Conservation (phyloP, 345 rosid genomes). For the Brassica rapa region DNA sequence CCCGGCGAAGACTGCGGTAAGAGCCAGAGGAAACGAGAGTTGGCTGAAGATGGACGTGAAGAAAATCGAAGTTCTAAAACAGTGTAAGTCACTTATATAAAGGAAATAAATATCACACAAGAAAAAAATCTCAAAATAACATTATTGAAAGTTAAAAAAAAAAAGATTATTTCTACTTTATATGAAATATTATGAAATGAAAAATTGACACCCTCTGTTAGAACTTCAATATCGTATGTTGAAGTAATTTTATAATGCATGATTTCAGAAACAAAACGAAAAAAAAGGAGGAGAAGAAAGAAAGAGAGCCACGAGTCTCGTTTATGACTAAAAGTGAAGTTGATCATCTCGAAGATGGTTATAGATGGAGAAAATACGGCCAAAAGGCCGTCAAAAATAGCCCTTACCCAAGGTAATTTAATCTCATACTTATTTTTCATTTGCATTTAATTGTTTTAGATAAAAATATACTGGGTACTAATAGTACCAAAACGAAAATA, state of each 20-base stretch:
- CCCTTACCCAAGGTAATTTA: constrained; percentile 62
- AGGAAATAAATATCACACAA: no score
- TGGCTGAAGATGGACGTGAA: constrained; percentile 43
- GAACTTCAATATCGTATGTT: neutral
- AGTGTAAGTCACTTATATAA: constrained; percentile 41
- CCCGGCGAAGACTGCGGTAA: constrained; percentile 60
- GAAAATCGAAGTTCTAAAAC: constrained; percentile 54
- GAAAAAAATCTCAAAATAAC: no score
- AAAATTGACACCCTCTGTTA: neutral
- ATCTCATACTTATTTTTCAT: neutral
- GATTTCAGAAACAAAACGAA: constrained; percentile 51
- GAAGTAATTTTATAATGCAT: neutral
- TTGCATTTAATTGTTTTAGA: neutral
- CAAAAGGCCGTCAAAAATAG: constrained; percentile 86
- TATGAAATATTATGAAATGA: neutral
- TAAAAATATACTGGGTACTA: neutral
- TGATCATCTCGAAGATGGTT: constrained; percentile 89
- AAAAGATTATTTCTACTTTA: no score
- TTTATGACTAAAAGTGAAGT: constrained; percentile 85
- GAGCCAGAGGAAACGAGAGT: constrained; percentile 40
- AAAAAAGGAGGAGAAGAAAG: constrained; percentile 57
- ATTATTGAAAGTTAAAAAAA: no score
- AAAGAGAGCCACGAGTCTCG: constrained; percentile 70
- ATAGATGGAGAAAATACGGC: constrained; percentile 90
- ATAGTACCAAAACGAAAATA: constrained; percentile 28